Evolutionary conservation across 2,329 filamentous ascomycete species (phyloP), one percentile per base, ranked within the genome.

Genomic region (Knufia fluminis): DNA sequence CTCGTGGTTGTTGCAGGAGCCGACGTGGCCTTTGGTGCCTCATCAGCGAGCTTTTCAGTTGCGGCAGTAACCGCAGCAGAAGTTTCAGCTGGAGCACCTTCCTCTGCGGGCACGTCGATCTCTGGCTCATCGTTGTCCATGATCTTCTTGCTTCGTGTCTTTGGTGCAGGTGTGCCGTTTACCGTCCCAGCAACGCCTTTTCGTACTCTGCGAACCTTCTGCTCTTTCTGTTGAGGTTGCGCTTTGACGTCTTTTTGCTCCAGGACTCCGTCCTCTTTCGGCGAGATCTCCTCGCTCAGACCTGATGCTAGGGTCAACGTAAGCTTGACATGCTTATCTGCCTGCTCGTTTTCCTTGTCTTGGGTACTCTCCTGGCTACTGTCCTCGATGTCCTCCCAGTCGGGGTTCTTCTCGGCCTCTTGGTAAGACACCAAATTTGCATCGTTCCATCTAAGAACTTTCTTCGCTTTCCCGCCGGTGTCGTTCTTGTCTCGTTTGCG

Each of bases 151-250:
- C 39, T 49, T 32, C 57, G 54, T 49, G 51, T 61, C 28, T 50
- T 50, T 8, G 49, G 49, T 22, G 43, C 49, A 10, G 49, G 49
- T 12, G 49, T 51, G 20, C 49, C 49, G 20, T 51, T 51, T 19
- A 47, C 42, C 1, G 44, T 51, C 8, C 57, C 57, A 22, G 39
- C 51, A 33, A 54, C 55, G 38, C 56, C 39, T 50, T 51, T 57
- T 32, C 55, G 50, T 14, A 56, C 40, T 35, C 48, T 47, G 4
- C 55, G 52, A n/a, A 59, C 26, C 52, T 43, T 55, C 55, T 16
- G 19, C 23, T 20, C 28, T 14, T 3, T 23, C 12, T 14, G 23
- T 40, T 7, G 12, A 26, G 33, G 14, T 10, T 20, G 9, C 20
- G 33, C 33, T 20, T 7, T 19, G 4, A 22, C 12, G 4, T 42